Base-by-base conservation (phyloP, 441 rosid genomes). In the Raphanus hybrid region DNA sequence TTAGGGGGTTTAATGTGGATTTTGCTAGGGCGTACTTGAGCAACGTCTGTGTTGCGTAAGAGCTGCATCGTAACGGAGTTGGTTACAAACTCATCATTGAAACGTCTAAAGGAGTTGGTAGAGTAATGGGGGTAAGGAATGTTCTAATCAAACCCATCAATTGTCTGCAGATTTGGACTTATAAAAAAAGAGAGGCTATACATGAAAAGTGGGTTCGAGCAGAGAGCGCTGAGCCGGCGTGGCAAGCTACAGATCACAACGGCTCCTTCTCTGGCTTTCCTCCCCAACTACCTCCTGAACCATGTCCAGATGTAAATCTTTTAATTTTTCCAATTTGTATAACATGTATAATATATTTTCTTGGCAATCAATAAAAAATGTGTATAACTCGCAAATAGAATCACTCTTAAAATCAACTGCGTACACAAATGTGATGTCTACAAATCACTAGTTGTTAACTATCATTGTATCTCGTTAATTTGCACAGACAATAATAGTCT, bases 191-290 rank as follows among this genome's bases (percentile, higher is more conserved):
- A 85, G 89, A 91, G 84, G 64, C 81, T 92, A 58, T 94, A 94
- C 86, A 71, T 73, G 76, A 92, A 8, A 57, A 18, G n/a, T 57
- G 29, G 29, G 61, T 57, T 57, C 15, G 58, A 80, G 43, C 83
- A 76, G 99, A 94, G 79, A 85, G 66, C 6, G 90, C 89, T 8
- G 98, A 94, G 78, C 98, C 97, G n/a, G 91, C 96, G n/a, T 91
- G 97, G 97, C 96, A 90, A 88, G 96, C 98, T 43, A 55, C 60
- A 55, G 27, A 23, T 12, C 60, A 55, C 60, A 55, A 18, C 27
- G 27, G 60, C 34, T 29, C 34, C 34, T 29, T 4, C 34, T 29
- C 34, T 29, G 32, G 32, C 32, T 29, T 29, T 35, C 39, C 9
- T 8, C 5, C 39, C 8, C 39, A 6, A 91, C 67, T 58, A 64